Evolutionary conservation across 2,329 filamentous ascomycete species (phyloP), one percentile per base, ranked within the genome.

Genomic region (Talaromyces amestolkiae): DNA sequence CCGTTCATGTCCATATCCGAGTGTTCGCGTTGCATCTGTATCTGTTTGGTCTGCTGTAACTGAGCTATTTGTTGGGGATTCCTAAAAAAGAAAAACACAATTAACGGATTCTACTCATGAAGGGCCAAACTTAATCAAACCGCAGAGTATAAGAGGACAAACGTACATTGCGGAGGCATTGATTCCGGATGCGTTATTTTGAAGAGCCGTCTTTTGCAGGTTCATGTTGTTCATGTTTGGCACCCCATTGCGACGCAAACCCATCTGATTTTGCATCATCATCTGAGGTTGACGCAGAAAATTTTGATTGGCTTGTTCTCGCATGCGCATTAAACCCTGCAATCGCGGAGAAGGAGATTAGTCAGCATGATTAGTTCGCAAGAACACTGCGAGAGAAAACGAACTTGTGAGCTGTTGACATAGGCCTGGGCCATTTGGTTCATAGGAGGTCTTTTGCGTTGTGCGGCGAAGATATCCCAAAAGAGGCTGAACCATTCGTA

Each of bases 401-500:
- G 77, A 96, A 97, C 81, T 59, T 59, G 56, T 59, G 56, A 59
- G 56, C 19, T 59, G n/a, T 59, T 41, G 22, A 59, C 56, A 45
- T 43, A 59, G 27, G 22, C 33, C 39, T 59, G 56, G 13, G 92
- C 89, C 66, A 86, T 85, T 31, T 81, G 78, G 74, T 84, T 88
- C 64, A 85, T 35, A 8, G 49, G 85, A 63, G 86, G 86, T 76
- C 88, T 89, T 72, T 85, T 86, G 73, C 92, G 90, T 75, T 94
- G 91, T 64, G 92, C 92, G 74, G 88, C 88, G 79, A 91, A 96
- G 71, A 98, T 92, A 73, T 99, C 95, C 93, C 93, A 98, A 78
- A 99, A 99, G 61, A 97, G 86, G 74, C 89, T 92, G 82, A 96
- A 99, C 95, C 95, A 99, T 74, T 98, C 95, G 71, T 92, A 90